Base-by-base conservation (phyloP, 768 basidiomycete species). In the Phlebiopsis flavidoalba region DNA sequence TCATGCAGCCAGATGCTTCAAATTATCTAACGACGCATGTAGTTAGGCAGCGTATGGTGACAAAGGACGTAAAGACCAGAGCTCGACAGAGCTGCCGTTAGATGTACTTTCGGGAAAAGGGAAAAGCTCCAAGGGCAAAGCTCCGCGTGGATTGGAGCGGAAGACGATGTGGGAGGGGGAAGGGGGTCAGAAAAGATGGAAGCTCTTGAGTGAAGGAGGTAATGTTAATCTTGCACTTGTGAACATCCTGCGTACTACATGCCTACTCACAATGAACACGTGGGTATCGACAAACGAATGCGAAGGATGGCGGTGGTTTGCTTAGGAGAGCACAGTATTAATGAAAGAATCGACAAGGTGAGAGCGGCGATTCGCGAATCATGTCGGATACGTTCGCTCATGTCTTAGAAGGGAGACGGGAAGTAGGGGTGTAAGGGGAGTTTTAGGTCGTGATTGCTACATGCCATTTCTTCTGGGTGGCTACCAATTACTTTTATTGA, bases 391-490 rank as follows among this genome's bases (percentile, higher is more conserved):
- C 50, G 19, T 37, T 64, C 19, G 43, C 17, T 49, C n/a, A 15
- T 21, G 57, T 14, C 24, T 31, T 31, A 21, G 22, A n/a, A n/a
- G n/a, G n/a, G n/a, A n/a, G n/a, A n/a, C n/a, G n/a, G n/a, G n/a
- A n/a, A n/a, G n/a, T n/a, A n/a, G n/a, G n/a, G n/a, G n/a, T n/a
- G n/a, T n/a, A n/a, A n/a, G n/a, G n/a, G n/a, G n/a, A n/a, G n/a
- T n/a, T 21, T 17, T n/a, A 91, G 88, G 80, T 98, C 45, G 91
- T 98, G 0, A 74, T 98, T 11, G 88, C 95, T 1, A 99, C 97
- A 2, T 98, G 96, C 65, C 95, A 98, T 76, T n/a, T 91, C 93
- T 12, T 84, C 96, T 5, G 97, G n/a, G 96, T 0, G 88, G 91
- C 3, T 76, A 89, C 21, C 93, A 95, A 64, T 74, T 98, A 7